A percentile compares a stretch with the other conserved stretches of the same genome.
These are phyloP conservation scores for Aurifilum marmelostoma DNA, from an alignment of 2,329 filamentous ascomycete species.

Conservation along the genomic window DNA sequence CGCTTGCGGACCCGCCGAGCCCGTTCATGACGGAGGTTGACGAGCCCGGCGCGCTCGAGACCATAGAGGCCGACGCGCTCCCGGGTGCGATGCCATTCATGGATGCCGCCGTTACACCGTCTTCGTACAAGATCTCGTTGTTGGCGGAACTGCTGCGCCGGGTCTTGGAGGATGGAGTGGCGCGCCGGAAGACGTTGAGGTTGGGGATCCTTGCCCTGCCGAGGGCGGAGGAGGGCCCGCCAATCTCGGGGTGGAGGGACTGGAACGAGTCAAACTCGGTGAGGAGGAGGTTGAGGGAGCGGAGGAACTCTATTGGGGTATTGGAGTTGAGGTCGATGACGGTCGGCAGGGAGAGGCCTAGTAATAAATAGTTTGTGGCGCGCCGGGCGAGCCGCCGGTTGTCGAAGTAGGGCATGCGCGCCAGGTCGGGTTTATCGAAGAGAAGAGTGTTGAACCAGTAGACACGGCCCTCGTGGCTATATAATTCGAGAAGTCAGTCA, in stretches of 20 bases:
- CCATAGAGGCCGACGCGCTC: neutral
- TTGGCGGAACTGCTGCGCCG: slow-evolving; percentile 53
- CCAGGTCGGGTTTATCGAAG: slow-evolving; percentile 81
- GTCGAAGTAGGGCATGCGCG: slow-evolving; percentile 84
- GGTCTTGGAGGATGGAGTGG: slow-evolving; percentile 60
- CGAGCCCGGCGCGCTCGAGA: slow-evolving; percentile 17
- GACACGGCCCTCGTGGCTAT: slow-evolving; percentile 86
- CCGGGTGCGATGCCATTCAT: slow-evolving; percentile 34
- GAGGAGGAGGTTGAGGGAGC: slow-evolving; percentile 81
- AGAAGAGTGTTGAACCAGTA: slow-evolving; percentile 99
- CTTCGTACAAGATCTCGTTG: slow-evolving; percentile 42
- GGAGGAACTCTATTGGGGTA: slow-evolving; percentile 82
- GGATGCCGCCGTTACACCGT: slow-evolving; percentile 30
- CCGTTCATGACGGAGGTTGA: slow-evolving; percentile 33
- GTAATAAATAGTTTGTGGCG: slow-evolving; percentile 89
- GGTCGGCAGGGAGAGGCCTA: slow-evolving; percentile 87
- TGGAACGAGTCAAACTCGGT: slow-evolving; percentile 94
- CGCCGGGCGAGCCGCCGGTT: slow-evolving; percentile 82
- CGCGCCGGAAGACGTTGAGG: slow-evolving; percentile 83
- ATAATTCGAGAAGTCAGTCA: slow-evolving; percentile 6
- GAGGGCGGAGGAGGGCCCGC: slow-evolving; percentile 68
- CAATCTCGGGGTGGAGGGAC: slow-evolving; percentile 79
- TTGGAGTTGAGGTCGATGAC: slow-evolving; percentile 86
- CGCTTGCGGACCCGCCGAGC: slow-evolving; percentile 44
- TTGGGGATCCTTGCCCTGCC: slow-evolving; percentile 79